phyloP scores from a whole-genome alignment of 2,329 filamentous ascomycete species.

The Tolypocladium ovalisporum region DNA sequence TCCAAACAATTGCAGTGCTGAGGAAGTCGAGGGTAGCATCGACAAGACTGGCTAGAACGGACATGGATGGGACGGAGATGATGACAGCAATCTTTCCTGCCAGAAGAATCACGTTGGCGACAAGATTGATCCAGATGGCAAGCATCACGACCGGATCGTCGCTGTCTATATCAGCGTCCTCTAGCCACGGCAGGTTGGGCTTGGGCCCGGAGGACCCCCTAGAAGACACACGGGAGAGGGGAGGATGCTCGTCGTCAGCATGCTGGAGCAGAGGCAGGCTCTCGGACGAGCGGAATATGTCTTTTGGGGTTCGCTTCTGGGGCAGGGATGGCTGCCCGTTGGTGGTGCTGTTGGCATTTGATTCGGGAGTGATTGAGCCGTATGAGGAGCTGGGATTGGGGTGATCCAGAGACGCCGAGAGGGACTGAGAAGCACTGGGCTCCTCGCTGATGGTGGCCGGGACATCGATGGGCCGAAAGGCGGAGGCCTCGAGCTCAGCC shows the following conservation, averaged over 20 bases:
- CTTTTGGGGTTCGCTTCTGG: constrained; percentile 71
- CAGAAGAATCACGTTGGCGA: constrained; percentile 66
- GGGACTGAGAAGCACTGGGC: constrained; percentile 21
- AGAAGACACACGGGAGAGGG: constrained; percentile 12
- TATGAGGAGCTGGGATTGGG: constrained; percentile 16
- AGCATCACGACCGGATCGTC: constrained; percentile 67
- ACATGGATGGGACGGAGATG: constrained; percentile 68
- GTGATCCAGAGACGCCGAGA: constrained; percentile 7
- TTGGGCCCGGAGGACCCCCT: constrained; percentile 24
- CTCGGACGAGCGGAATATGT: constrained; percentile 70
- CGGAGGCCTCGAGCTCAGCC: constrained; percentile 44
- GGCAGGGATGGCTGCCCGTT: constrained; percentile 23
- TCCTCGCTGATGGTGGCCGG: constrained; percentile 72
- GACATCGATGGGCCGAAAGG: constrained; percentile 45
- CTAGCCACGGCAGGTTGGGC: constrained; percentile 57
- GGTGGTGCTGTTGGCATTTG: constrained; percentile 9
- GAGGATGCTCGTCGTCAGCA: constrained; percentile 31
- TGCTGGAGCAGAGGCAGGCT: constrained; percentile 51
- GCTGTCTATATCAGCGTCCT: constrained; percentile 62
- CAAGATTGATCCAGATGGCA: constrained; percentile 78
- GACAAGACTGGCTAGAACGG: constrained; percentile 68
- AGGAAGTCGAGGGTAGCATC: constrained; percentile 74
- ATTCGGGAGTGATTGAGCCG: constrained; percentile 15
- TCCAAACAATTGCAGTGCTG: constrained; percentile 71
- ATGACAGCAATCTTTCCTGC: constrained; percentile 69